These are phyloP conservation scores for Choiromyces venosus DNA, from an alignment of 495 filamentous ascomycete species.

Conservation along the genomic window DNA sequence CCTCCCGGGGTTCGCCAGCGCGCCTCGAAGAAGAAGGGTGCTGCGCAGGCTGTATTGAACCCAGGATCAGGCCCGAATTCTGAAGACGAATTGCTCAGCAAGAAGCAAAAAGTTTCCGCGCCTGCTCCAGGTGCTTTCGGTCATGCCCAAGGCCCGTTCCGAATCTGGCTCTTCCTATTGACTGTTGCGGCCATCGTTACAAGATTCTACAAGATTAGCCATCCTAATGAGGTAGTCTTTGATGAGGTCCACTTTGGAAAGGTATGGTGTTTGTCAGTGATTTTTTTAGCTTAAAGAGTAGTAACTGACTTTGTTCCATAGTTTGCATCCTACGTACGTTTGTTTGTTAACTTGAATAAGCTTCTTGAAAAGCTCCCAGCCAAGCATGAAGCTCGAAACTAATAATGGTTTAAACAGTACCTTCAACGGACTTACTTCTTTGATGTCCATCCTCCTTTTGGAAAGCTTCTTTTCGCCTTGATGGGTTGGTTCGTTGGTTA, in stretches of 20 bases:
- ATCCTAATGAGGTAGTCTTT: conserved; percentile 95
- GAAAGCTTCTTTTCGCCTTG: conserved; percentile 81
- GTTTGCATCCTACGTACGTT: conserved; percentile 45
- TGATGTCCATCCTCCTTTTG: conserved; percentile 97
- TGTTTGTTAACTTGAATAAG: background rate
- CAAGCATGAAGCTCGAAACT: background rate
- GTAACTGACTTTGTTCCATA: conserved; percentile 34
- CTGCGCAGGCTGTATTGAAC: background rate
- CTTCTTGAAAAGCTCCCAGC: background rate
- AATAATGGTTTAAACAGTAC: conserved; percentile 56
- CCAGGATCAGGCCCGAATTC: conserved; percentile 25
- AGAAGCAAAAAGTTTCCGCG: conserved; percentile 19
- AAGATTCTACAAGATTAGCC: conserved; percentile 87
- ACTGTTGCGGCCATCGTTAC: conserved; percentile 82
- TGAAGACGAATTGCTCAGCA: conserved; percentile 29
- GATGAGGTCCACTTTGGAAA: conserved; percentile 99
- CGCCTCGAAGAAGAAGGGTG: conserved; percentile 33
- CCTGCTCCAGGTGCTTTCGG: conserved; percentile 58
- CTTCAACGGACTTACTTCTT: conserved; percentile 98
- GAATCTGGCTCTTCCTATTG: conserved; percentile 55
- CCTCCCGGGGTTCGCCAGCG: conserved; percentile 37
- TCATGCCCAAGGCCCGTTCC: conserved; percentile 63
- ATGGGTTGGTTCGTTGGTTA: conserved; percentile 96
- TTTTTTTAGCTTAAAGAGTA: background rate
- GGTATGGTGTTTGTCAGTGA: conserved; percentile 49